phyloP scores from a whole-genome alignment of 2,329 filamentous ascomycete species.

The Aspergillus viridinutans region DNA sequence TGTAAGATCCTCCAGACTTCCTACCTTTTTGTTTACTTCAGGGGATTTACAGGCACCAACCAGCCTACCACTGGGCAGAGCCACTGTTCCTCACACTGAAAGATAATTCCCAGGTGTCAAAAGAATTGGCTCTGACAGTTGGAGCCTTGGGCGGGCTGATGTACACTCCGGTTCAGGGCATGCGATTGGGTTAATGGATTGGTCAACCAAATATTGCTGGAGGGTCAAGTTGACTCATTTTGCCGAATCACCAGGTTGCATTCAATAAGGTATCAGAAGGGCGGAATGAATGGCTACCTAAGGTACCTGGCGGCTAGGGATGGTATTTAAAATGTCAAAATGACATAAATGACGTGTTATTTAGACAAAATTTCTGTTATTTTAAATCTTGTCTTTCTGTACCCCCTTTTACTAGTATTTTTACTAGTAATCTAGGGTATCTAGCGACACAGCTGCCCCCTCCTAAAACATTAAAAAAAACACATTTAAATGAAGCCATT shows the following conservation, averaged over 20 bases:
- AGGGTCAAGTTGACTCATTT: conserved; percentile 7
- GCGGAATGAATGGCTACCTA: not conserved
- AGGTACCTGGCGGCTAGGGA: conserved; percentile 9
- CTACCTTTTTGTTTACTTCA: not conserved
- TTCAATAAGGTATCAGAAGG: conserved; percentile 8
- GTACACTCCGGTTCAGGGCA: conserved; percentile 22
- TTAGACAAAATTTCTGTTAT: no score
- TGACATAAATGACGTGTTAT: no score
- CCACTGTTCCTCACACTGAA: conserved; percentile 16
- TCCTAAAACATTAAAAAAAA: no score
- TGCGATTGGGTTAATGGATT: conserved; percentile 17
- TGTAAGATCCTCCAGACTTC: no score
- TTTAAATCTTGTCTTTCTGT: no score
- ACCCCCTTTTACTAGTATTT: no score
- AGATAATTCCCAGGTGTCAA: conserved; percentile 17
- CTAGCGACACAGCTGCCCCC: no score
- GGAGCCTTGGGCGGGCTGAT: conserved; percentile 28
- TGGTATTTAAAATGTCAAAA: no score
- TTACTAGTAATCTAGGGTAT: no score
- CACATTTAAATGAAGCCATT: no score
- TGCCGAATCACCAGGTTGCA: conserved; percentile 12
- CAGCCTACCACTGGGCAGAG: not conserved
- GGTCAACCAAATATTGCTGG: conserved; percentile 12
- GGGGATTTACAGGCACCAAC: not conserved
- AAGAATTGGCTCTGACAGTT: conserved; percentile 24